A percentile compares a stretch with the other conserved stretches of the same genome.
Conservation (phyloP, 176 grass and related monocot genomes). For the Oryza officinalis region DNA sequence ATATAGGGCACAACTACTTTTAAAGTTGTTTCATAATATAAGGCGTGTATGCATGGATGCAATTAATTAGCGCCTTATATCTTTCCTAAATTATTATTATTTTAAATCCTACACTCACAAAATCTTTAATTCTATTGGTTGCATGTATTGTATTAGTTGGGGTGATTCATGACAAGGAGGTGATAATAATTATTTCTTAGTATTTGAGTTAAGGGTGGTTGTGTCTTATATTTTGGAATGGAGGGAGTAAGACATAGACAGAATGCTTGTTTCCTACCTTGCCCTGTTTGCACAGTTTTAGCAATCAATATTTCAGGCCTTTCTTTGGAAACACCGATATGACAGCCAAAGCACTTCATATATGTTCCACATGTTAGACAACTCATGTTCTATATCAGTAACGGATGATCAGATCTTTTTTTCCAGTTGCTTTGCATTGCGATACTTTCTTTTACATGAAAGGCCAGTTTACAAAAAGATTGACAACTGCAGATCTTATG, state of each 20-base stretch:
- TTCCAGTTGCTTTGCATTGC: conserved; percentile 19
- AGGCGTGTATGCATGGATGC: too few relatives aligned
- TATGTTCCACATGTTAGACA: background rate
- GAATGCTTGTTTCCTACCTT: background rate
- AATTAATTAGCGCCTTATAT: too few relatives aligned
- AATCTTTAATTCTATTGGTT: too few relatives aligned
- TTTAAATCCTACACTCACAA: too few relatives aligned
- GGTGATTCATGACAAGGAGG: too few relatives aligned
- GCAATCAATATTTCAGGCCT: background rate
- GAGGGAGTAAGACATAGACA: background rate
- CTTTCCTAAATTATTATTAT: too few relatives aligned
- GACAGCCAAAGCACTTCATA: background rate
- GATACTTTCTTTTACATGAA: conserved; percentile 35
- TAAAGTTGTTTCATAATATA: too few relatives aligned
- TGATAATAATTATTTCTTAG: too few relatives aligned
- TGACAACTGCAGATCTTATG: conserved; percentile 17
- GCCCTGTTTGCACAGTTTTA: background rate
- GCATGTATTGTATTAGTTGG: too few relatives aligned
- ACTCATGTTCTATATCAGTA: conserved; percentile 32
- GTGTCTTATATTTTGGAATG: too few relatives aligned
- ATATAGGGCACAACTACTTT: too few relatives aligned
- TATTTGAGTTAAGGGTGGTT: too few relatives aligned
- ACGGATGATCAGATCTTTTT: conserved; percentile 26
- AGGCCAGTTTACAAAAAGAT: conserved; percentile 33
- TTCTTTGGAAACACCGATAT: background rate